Evolutionary conservation across 2,329 filamentous ascomycete species (phyloP).

Genomic region (Colletotrichum simmondsii): DNA sequence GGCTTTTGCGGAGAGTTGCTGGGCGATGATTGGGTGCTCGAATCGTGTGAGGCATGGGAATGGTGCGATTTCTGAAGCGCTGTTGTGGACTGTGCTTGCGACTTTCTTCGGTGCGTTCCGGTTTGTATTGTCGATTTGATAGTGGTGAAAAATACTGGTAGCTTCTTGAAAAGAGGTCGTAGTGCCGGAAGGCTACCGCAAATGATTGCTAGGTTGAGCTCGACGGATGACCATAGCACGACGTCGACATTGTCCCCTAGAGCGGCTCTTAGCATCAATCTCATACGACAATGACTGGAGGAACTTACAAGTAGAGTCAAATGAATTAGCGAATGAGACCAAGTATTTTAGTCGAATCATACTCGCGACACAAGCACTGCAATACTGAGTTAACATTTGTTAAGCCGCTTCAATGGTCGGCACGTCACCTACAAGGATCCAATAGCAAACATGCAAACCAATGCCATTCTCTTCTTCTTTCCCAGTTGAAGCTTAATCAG

Average conservation of each 20-base stretch:
- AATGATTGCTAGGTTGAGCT: constrained; percentile 49
- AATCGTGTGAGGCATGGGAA: neutral
- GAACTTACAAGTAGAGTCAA: constrained; percentile 22
- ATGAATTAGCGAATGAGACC: constrained; percentile 24
- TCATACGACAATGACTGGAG: neutral
- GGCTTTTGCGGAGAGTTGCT: neutral
- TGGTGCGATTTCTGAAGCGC: neutral
- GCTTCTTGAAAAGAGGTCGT: constrained; percentile 45
- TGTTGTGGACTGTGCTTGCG: neutral
- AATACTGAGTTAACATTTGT: neutral
- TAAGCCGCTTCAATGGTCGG: rapidly evolving
- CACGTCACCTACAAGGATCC: constrained; percentile 32
- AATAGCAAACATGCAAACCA: constrained; percentile 33
- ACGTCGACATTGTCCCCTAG: constrained; percentile 43
- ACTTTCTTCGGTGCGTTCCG: too few species aligned
- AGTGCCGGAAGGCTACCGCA: constrained; percentile 54
- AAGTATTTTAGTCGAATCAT: constrained; percentile 34
- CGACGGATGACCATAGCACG: constrained; percentile 45
- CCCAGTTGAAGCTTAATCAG: constrained; percentile 29
- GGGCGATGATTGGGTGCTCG: neutral
- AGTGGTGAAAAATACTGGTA: neutral
- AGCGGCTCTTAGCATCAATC: neutral
- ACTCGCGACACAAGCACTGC: constrained; percentile 35
- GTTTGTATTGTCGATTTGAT: neutral
- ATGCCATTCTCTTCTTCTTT: constrained; percentile 19